A percentile compares a stretch with the other conserved stretches of the same genome.
Conservation (phyloP, 345 rosid species). For the Euclidium syriacum region DNA sequence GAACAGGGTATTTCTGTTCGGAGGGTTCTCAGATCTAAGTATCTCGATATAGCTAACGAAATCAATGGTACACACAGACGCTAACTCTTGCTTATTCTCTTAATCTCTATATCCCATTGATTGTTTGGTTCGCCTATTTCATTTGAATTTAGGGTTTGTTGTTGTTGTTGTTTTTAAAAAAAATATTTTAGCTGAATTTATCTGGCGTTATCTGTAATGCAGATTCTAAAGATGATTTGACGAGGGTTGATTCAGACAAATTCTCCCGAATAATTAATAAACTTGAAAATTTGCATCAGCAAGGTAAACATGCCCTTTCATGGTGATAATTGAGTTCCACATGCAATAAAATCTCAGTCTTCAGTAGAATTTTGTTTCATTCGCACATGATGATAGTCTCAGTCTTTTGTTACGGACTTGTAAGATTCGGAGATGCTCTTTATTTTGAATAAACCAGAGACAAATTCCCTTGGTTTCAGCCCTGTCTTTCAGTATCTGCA, state of each 20-base stretch:
- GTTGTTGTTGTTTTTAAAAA: no score
- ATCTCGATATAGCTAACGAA: conserved; percentile 46
- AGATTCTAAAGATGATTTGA: conserved; percentile 73
- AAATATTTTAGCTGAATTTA: neutral
- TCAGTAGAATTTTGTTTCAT: neutral
- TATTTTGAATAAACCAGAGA: neutral
- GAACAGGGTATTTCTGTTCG: conserved; percentile 36
- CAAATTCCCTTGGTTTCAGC: neutral
- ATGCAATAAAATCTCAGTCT: neutral
- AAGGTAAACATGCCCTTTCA: conserved; percentile 36
- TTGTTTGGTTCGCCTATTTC: neutral
- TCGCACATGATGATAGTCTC: neutral
- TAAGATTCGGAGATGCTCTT: neutral
- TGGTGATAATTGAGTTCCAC: neutral
- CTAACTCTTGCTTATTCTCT: neutral
- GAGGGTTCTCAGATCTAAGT: conserved; percentile 68
- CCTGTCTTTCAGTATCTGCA: neutral
- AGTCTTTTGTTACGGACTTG: neutral
- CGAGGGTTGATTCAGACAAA: conserved; percentile 53
- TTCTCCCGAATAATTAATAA: conserved; percentile 49
- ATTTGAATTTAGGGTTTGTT: neutral
- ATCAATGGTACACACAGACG: conserved; percentile 41
- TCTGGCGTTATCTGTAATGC: neutral
- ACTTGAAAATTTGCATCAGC: conserved; percentile 61
- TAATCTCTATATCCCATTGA: neutral